These are phyloP conservation scores for Larix kaempferi DNA, from an alignment of 75 land plant genomes.

Conservation along the genomic window DNA sequence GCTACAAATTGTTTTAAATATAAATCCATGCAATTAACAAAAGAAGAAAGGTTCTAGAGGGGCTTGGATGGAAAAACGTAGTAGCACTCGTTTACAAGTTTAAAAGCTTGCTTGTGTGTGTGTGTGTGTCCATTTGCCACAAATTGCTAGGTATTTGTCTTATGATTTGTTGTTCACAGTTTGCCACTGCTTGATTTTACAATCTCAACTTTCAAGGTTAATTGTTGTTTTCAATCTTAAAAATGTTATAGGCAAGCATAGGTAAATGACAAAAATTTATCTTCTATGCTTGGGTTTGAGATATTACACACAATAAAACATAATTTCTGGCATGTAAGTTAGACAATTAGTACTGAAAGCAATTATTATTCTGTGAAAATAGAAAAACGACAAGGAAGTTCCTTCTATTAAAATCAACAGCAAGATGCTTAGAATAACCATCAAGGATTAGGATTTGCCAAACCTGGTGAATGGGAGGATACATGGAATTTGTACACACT, in stretches of 20 bases:
- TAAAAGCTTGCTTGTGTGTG: too few relatives aligned
- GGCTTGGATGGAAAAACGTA: background rate
- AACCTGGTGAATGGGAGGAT: constrained; percentile 92
- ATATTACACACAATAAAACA: background rate
- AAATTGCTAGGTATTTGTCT: background rate
- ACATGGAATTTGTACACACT: constrained; percentile 82
- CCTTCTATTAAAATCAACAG: background rate
- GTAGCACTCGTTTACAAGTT: background rate
- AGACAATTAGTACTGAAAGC: background rate
- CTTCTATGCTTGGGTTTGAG: background rate
- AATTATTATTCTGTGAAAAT: background rate
- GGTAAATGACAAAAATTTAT: background rate
- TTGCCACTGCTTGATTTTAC: background rate
- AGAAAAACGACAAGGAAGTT: background rate
- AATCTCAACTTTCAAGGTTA: background rate
- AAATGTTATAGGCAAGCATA: background rate
- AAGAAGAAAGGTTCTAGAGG: background rate
- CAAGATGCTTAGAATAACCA: background rate
- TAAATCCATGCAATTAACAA: background rate
- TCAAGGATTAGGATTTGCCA: background rate
- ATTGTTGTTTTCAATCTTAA: background rate
- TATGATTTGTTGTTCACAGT: background rate
- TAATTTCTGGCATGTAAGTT: background rate
- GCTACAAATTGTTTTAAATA: background rate
- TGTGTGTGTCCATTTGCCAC: background rate